A percentile compares a stretch with the other conserved stretches of the same genome.
These are phyloP conservation scores for Gaertneriomyces sp. DNA, from an alignment of 192 early-diverging fungal genomes.

Conservation along the genomic window DNA sequence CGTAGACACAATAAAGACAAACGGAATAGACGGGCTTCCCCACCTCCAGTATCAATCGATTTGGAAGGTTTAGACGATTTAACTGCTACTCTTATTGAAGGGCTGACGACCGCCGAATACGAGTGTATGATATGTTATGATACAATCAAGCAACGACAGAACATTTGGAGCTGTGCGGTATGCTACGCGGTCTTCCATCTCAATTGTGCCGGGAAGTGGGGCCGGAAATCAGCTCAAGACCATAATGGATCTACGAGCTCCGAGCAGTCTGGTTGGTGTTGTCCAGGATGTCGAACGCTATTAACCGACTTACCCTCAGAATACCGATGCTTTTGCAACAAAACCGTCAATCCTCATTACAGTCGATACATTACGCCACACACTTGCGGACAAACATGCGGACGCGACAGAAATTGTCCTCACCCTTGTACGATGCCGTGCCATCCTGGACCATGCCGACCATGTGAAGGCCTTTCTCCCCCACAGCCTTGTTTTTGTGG, in stretches of 20 bases:
- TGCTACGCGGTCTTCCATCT: slow-evolving; percentile 93
- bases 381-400: slow-evolving; percentile 79
- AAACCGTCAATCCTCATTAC: slow-evolving; percentile 63
- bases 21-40: no score
- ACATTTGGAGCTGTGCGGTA: slow-evolving; percentile 78
- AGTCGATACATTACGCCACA: slow-evolving; percentile 72
- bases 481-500: slow-evolving; percentile 82
- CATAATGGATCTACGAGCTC: not conserved
- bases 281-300: slow-evolving; percentile 86
- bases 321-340: slow-evolving; percentile 88
- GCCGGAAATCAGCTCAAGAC: slow-evolving; percentile 13
- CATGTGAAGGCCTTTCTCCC: slow-evolving; percentile 78
- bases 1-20: no score
- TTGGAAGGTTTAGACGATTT: slow-evolving; percentile 44
- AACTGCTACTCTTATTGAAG: slow-evolving; percentile 58
- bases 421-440: slow-evolving; percentile 74
- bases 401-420: slow-evolving; percentile 59
- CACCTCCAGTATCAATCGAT: no score
- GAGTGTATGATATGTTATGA: slow-evolving; percentile 99
- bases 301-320: slow-evolving; percentile 63
- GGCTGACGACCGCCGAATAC: slow-evolving; percentile 67
- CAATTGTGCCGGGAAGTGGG: slow-evolving; percentile 53
- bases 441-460: slow-evolving; percentile 93
- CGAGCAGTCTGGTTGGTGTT: slow-evolving; percentile 62
- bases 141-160: slow-evolving; percentile 62